phyloP scores from a whole-genome alignment of 2,329 filamentous ascomycete species.

The Hymenoscyphus fraxineus region DNA sequence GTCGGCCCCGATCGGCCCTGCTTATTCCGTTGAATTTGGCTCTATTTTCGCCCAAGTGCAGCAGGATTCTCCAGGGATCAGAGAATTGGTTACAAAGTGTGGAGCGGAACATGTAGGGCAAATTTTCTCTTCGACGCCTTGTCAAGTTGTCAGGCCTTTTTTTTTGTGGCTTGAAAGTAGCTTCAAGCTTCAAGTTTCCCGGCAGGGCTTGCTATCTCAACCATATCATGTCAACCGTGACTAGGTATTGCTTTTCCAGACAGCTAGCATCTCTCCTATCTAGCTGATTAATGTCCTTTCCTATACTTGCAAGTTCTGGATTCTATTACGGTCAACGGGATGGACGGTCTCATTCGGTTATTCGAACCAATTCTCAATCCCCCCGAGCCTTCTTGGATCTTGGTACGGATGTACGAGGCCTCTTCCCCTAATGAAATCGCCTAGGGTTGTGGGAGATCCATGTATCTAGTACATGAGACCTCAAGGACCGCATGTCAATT shows the following conservation, averaged over 20 bases:
- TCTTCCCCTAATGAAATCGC: conserved; percentile 28
- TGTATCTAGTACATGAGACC: conserved; percentile 22
- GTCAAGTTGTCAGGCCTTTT: neutral
- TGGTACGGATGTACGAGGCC: conserved; percentile 29
- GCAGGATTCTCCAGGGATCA: neutral
- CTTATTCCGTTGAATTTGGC: neutral
- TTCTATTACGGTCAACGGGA: conserved; percentile 9
- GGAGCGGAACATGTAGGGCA: neutral
- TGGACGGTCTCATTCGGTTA: conserved; percentile 14
- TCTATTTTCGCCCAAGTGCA: neutral
- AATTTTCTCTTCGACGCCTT: neutral
- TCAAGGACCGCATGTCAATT: conserved; percentile 9
- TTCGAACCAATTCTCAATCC: conserved; percentile 4
- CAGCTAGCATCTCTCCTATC: neutral
- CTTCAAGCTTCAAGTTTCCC: neutral
- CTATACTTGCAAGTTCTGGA: neutral
- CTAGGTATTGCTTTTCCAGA: neutral
- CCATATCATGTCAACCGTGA: conserved; percentile 4
- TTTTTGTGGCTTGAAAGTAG: neutral
- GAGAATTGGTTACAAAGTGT: neutral
- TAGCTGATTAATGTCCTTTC: neutral
- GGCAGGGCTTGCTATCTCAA: neutral
- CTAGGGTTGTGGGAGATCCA: conserved; percentile 16
- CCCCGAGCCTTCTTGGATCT: conserved; percentile 19
- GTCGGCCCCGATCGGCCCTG: neutral